These are phyloP conservation scores for Pulveroboletus sp. DNA, from an alignment of 768 basidiomycete species.

Conservation along the genomic window DNA sequence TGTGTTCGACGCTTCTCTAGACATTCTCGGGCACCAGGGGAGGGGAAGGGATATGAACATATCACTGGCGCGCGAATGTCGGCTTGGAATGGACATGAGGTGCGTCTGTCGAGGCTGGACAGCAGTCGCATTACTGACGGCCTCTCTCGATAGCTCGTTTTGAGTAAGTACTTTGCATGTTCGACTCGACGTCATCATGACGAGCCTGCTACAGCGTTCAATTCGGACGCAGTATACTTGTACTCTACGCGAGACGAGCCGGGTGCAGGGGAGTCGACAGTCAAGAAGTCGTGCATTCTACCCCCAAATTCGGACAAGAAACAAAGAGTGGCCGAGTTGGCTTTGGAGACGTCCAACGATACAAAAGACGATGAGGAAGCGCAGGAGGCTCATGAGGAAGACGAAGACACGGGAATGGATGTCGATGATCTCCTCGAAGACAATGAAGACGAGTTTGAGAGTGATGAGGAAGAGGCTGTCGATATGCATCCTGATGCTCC, in stretches of 20 bases:
- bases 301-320: constrained; percentile 22
- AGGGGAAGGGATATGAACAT: constrained; percentile 47
- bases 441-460: constrained; percentile 30
- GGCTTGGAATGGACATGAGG: constrained; percentile 69
- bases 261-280: constrained; percentile 18
- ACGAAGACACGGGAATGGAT: constrained; percentile 26
- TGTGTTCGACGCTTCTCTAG: constrained; percentile 82
- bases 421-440: constrained; percentile 30
- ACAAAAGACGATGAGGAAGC: constrained; percentile 4
- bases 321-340: background rate
- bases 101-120: constrained; percentile 25
- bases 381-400: constrained; percentile 9
- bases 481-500: constrained; percentile 37
- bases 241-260: constrained; percentile 71
- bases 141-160: constrained; percentile 44
- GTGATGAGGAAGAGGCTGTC: constrained; percentile 29
- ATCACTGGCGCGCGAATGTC: constrained; percentile 78
- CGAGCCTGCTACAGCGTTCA: constrained; percentile 51
- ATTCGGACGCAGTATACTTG: constrained; percentile 65
- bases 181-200: constrained; percentile 3
- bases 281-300: constrained; percentile 24
- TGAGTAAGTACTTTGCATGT: constrained; percentile 44
- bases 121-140: constrained; percentile 9
- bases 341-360: background rate
- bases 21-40: constrained; percentile 31